Conservation (phyloP, 106 monocot species). For the Dendrobium nobile region DNA sequence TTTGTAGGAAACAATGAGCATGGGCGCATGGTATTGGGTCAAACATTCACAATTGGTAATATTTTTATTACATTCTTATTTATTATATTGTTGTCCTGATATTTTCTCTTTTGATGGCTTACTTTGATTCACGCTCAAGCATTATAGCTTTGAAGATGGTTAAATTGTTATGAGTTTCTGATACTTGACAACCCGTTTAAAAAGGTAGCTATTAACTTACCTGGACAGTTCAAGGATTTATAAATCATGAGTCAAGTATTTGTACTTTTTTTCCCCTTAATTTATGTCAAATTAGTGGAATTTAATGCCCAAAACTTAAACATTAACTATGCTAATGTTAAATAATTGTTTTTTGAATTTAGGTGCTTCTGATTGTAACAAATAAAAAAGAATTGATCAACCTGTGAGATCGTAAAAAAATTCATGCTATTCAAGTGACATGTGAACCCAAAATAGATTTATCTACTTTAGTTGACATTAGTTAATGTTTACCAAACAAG, state of each 20-base stretch:
- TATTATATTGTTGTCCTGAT: background rate
- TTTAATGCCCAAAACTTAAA: background rate
- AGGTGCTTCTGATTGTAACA: background rate
- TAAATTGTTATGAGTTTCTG: background rate
- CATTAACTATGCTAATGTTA: background rate
- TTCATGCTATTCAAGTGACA: no score
- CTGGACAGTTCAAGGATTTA: background rate
- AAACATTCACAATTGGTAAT: slow-evolving; percentile 74
- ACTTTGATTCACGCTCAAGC: background rate
- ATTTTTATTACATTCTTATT: background rate
- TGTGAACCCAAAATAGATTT: no score
- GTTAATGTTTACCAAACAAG: no score
- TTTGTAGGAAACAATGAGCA: slow-evolving; percentile 65
- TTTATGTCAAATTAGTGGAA: background rate
- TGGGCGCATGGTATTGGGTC: slow-evolving; percentile 56
- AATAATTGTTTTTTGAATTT: background rate
- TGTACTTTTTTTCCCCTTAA: background rate
- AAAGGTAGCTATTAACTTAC: background rate
- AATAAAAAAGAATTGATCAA: background rate
- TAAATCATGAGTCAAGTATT: background rate
- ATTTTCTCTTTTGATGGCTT: background rate
- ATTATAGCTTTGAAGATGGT: background rate
- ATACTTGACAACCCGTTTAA: background rate
- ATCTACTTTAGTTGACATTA: no score
- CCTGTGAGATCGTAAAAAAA: background rate